Evolutionary conservation across 495 filamentous ascomycete genomes (phyloP).

Genomic region (Aspergillus coremiiformis): DNA sequence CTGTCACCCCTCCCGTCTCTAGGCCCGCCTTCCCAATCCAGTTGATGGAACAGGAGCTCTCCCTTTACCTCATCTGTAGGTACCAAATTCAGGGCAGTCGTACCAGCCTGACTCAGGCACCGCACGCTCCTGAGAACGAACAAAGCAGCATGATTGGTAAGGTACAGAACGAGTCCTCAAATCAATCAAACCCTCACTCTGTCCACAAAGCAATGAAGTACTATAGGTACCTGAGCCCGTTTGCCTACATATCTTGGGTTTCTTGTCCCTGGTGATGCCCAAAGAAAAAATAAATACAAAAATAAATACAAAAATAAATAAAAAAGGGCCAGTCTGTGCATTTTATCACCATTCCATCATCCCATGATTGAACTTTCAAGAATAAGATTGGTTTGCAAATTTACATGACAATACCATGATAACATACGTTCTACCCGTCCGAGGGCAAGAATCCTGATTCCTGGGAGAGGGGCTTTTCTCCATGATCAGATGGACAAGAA

Average conservation of each 20-base stretch:
- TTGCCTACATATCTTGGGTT: background rate
- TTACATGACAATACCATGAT: constrained; percentile 14
- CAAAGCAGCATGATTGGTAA: constrained; percentile 5
- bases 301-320: too few relatives aligned
- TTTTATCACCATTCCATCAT: constrained; percentile 12
- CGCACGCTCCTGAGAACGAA: constrained; percentile 1
- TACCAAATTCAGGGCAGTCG: background rate
- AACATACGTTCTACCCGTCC: background rate
- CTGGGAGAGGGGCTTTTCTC: constrained; percentile 8
- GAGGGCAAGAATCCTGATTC: background rate
- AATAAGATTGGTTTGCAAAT: constrained; percentile 4
- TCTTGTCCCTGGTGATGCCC: constrained; percentile 14
- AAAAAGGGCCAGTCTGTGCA: constrained; percentile 17
- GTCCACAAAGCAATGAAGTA: background rate
- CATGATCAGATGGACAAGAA: constrained; percentile 23
- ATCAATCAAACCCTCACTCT: background rate
- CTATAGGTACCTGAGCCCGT: constrained; percentile 6
- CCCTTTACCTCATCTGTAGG: background rate
- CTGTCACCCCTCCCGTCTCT: background rate
- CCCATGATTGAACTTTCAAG: constrained; percentile 20
- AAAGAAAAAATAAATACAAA: too few relatives aligned
- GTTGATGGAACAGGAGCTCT: background rate
- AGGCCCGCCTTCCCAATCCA: background rate
- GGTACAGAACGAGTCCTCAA: background rate
- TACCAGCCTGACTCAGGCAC: constrained; percentile 9